Conservation (phyloP, 1,284 basidiomycete species). For the Trametes versicolor region DNA sequence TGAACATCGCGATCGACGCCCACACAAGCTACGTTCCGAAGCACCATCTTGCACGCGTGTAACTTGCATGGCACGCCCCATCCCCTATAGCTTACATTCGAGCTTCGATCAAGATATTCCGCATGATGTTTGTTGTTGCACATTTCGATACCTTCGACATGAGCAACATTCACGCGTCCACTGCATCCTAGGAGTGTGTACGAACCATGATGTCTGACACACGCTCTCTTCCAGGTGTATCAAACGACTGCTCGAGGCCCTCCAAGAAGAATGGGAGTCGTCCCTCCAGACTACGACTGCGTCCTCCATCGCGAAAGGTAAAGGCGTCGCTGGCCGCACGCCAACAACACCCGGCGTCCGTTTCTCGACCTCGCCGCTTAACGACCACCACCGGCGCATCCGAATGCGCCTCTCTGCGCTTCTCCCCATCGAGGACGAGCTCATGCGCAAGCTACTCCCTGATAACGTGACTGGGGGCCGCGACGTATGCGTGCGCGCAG, state of each 20-base stretch:
- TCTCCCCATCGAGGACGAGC: conserved; percentile 63
- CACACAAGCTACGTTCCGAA: no score
- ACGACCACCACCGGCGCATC: conserved; percentile 53
- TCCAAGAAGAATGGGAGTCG: conserved; percentile 60
- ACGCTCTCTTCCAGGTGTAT: conserved; percentile 49
- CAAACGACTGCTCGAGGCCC: conserved; percentile 59
- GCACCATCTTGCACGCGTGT: no score
- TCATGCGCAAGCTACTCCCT: conserved; percentile 48
- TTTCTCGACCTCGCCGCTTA: conserved; percentile 41
- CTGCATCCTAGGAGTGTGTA: not conserved
- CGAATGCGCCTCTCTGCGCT: conserved; percentile 67
- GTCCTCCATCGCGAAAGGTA: conserved; percentile 36
- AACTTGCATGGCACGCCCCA: no score
- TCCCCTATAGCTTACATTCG: no score
- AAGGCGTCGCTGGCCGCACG: conserved; percentile 33
- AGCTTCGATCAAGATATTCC: no score
- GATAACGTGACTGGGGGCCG: conserved; percentile 26
- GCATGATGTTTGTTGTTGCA: no score
- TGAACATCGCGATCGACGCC: no score
- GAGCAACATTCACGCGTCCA: not conserved
- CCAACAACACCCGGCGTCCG: conserved; percentile 34
- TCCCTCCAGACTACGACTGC: conserved; percentile 35
- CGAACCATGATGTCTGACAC: not conserved
- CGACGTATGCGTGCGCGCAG: conserved; percentile 66
- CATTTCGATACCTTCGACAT: no score